Base-by-base conservation (phyloP, 345 rosid genomes). In the Pugionium cornutum region DNA sequence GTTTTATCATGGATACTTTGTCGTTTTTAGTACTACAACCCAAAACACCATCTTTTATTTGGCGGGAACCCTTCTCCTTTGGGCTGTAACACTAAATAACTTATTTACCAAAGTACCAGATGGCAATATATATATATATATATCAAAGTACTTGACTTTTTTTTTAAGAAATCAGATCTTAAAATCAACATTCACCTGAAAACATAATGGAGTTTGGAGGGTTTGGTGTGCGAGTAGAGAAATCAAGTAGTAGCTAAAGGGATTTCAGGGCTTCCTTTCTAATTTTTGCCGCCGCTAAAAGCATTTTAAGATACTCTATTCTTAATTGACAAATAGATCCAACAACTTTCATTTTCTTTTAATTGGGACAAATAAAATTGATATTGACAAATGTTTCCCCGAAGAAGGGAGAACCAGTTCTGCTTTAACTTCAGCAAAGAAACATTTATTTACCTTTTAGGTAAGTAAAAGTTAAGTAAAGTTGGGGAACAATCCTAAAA, bases 231-330 rank as follows among this genome's bases (percentile, higher is more conserved):
- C 18, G 18, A 18, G 18, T 18, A 18, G 18, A 18, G 18, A 18
- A 18, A 18, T 18, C 18, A 18, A 18, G 18, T 18, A 18, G 18
- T 18, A 18, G 18, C 18, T 18, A 18, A 18, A 18, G 18, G 18
- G 18, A 18, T 18, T 18, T 18, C 18, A 18, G 18, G 18, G 66
- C 43, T 64, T 55, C 64, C 56, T 3, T 54, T 53, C 9, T 53
- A 52, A 45, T 53, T 47, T 41, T 41, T 18, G 32, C 32, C 51
- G 66, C 61, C 76, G 76, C 70, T 55, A 61, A 72, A 65, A 72
- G 76, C 61, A 35, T 36, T 48, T 54, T 58, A 11, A 5, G 2
- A 60, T 58, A 50, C 2, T 49, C 50, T 49, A 56, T 49, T 58
- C 25, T 41, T 56, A 64, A 65, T 50, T 65, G 40, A 64, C 48